Percentiles rank a stretch among this genome's conserved stretches.
phyloP scores from a whole-genome alignment of 83 land plant species.

The Picea mariana region DNA sequence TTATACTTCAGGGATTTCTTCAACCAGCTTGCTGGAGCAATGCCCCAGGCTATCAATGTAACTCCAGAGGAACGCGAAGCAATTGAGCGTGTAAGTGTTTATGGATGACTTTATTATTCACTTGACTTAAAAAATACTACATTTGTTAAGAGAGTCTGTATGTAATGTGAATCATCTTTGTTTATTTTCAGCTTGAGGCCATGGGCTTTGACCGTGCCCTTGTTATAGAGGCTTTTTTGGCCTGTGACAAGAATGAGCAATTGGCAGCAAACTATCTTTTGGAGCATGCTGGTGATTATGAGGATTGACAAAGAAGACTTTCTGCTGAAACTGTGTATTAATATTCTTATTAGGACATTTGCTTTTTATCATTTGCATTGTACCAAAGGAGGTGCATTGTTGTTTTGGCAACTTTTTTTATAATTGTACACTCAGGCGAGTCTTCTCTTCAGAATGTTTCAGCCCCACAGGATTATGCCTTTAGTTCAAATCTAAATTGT shows the following conservation, averaged over 20 bases:
- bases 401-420: too few relatives aligned
- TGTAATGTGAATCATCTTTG: background rate
- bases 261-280: constrained; percentile 70
- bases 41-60: constrained; percentile 84
- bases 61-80: constrained; percentile 98
- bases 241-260: constrained; percentile 79
- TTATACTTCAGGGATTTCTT: constrained; percentile 51
- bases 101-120: background rate
- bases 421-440: too few relatives aligned
- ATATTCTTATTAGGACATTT: background rate
- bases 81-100: constrained; percentile 80
- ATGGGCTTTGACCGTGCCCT: constrained; percentile 72
- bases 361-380: constrained; percentile 11
- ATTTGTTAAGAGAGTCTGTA: background rate
- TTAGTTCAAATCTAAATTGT: too few relatives aligned
- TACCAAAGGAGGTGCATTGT: background rate
- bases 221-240: constrained; percentile 64
- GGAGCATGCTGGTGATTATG: constrained; percentile 59
- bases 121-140: background rate
- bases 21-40: constrained; percentile 63
- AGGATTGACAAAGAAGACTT: constrained; percentile 30
- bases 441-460: too few relatives aligned
- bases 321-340: constrained; percentile 12
- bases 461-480: too few relatives aligned
- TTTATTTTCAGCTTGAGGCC: constrained; percentile 57